Evolutionary conservation across 805 yeast species (phyloP), one percentile per base, ranked within the genome.

Genomic region (Kazachstania bromeliacearum): DNA sequence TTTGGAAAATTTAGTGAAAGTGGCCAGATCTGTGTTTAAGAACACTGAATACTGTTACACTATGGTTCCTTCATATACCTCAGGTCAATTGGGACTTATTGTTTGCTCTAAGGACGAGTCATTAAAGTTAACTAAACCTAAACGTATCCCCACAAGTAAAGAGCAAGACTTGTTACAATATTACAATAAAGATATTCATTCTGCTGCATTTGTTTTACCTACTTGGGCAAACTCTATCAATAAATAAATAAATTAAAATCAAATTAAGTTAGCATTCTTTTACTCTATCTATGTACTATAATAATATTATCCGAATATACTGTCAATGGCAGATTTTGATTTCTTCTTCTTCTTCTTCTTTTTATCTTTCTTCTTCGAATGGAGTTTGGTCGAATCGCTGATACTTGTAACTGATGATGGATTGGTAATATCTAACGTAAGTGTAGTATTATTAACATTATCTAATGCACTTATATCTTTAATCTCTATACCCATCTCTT

Each of bases 1-100:
- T 41, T 59, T 82, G 29, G 55, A 59, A 37, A 56, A 62, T 10
- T 64, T 82, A 39, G 56, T 71, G 41, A 44, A 53, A 5, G 71
- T 70, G 30, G 78, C 78, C 27, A 50, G 59, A 18, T 52, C 59
- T 14, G 84, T 80, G 2, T 82, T 82, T 54, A 66, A 71, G 10
- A 69, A 68, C 38, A 81, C 78, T 3, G 64, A 70, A 45, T 80
- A 81, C 54, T 70, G 82, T 45, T 84, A 81, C 57, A 79, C 89
- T 42, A 79, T 84, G 48, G 85, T 85, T 59, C 95, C 95, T 27
- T 75, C 85, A 10, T 85, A 85, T 59, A 84, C 95, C 3, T 79
- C 89, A 6, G 95, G 95, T 12, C 94, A 84, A 59, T 68, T 85
- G 44, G 94, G 94, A 1, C 65, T 85, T 38, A 68, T 85, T 56